These are phyloP conservation scores for Infundibulicybe gibba DNA, from an alignment of 768 basidiomycete species.

Conservation along the genomic window DNA sequence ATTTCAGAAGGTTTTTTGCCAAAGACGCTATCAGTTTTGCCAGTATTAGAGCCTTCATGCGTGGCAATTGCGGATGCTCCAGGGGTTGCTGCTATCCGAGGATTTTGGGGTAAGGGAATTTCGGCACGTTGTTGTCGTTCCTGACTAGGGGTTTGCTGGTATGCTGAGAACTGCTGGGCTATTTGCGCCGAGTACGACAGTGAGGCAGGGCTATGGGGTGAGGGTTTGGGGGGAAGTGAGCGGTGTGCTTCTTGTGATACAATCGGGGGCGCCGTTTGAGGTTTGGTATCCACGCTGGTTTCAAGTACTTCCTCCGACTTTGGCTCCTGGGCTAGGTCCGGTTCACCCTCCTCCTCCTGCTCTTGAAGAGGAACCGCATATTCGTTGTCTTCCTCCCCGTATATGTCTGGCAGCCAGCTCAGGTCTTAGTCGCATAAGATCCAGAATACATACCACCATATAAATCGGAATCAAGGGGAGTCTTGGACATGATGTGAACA, in stretches of 20 bases:
- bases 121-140: slow-evolving; percentile 47
- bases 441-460: slow-evolving; percentile 29
- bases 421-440: slow-evolving; percentile 21
- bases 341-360: slow-evolving; percentile 25
- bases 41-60: slow-evolving; percentile 26
- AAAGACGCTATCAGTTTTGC: slow-evolving; percentile 36
- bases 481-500: slow-evolving; percentile 4
- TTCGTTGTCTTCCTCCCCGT: slow-evolving; percentile 48
- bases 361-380: slow-evolving; percentile 20
- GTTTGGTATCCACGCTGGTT: slow-evolving; percentile 2
- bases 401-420: slow-evolving; percentile 38
- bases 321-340: slow-evolving; percentile 10
- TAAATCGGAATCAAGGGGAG: slow-evolving; percentile 27
- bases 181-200: slow-evolving; percentile 63
- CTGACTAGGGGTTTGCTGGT: slow-evolving; percentile 64
- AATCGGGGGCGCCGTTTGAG: slow-evolving; percentile 5
- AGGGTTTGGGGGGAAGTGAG: slow-evolving; percentile 23
- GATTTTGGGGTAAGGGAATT: slow-evolving; percentile 19
- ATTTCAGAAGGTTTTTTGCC: slow-evolving; percentile 68
- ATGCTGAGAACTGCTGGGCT: slow-evolving; percentile 61
- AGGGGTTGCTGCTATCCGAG: slow-evolving; percentile 17
- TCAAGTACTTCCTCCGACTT: slow-evolving; percentile 11
- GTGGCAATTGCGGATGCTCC: slow-evolving; percentile 18
- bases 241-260: slow-evolving; percentile 14
- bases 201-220: slow-evolving; percentile 21